phyloP scores from a whole-genome alignment of 768 basidiomycete species.

The Rhodocollybia butyracea region DNA sequence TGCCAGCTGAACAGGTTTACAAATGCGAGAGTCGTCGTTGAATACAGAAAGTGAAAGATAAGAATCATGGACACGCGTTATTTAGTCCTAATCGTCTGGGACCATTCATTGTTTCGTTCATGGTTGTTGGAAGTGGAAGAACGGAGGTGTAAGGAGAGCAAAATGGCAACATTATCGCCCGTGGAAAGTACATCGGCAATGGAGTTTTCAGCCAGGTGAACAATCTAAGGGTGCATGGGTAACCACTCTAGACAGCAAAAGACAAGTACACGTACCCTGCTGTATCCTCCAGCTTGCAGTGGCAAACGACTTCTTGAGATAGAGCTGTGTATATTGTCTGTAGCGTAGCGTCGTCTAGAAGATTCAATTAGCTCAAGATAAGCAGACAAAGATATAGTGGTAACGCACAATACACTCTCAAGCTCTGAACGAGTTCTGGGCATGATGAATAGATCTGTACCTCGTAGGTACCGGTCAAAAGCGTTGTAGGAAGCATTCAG shows the following conservation, averaged over 20 bases:
- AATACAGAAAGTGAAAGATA: conserved; percentile 5
- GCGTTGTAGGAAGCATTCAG: conserved; percentile 80
- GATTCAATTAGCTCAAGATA: not conserved
- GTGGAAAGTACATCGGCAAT: conserved; percentile 67
- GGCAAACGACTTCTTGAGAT: conserved; percentile 67
- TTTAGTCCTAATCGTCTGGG: conserved; percentile 42
- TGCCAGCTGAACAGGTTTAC: conserved; percentile 12
- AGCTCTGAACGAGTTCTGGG: conserved; percentile 66
- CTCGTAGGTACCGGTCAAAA: conserved; percentile 68
- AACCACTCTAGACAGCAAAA: conserved; percentile 4
- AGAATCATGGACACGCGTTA: conserved; percentile 21
- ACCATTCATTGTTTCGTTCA: conserved; percentile 29
- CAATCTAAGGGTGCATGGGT: conserved; percentile 63
- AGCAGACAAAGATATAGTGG: conserved; percentile 1
- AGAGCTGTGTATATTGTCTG: conserved; percentile 79
- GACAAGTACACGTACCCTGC: conserved; percentile 31
- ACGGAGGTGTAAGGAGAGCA: conserved; percentile 60
- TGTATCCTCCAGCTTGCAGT: conserved; percentile 53
- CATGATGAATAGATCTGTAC: conserved; percentile 67
- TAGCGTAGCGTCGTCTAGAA: conserved; percentile 66
- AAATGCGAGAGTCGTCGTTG: no score
- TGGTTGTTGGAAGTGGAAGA: conserved; percentile 25
- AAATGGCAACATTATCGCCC: conserved; percentile 59
- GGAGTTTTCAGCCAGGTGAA: conserved; percentile 68
- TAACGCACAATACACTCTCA: conserved; percentile 65